phyloP scores from a whole-genome alignment of 305 asterid genomes.

The Withania somnifera region DNA sequence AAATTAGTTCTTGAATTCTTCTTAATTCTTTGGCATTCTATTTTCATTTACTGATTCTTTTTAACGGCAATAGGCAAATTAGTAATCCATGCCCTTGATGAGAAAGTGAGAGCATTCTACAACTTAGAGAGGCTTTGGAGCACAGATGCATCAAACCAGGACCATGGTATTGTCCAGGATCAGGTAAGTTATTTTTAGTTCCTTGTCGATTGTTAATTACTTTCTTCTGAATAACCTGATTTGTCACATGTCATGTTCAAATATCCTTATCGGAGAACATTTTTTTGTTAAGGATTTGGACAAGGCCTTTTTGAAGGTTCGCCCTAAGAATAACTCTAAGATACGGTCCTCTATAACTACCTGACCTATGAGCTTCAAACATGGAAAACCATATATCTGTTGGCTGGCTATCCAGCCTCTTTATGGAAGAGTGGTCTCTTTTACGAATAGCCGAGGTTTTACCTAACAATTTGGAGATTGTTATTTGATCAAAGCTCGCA shows the following conservation, averaged over 20 bases:
- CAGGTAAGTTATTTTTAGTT: constrained; percentile 25
- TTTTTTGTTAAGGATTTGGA: constrained; percentile 51
- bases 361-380: constrained; percentile 4
- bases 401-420: not conserved
- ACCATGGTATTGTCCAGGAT: constrained; percentile 1
- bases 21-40: not conserved
- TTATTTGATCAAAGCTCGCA: not conserved
- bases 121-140: constrained; percentile 78
- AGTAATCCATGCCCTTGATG: constrained; percentile 78
- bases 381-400: not conserved
- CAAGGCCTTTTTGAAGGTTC: constrained; percentile 65
- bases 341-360: constrained; percentile 34
- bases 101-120: constrained; percentile 86
- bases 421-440: not conserved
- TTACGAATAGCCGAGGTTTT: not conserved
- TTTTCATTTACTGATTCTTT: constrained; percentile 2
- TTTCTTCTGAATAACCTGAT: not conserved
- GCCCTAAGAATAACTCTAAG: constrained; percentile 78
- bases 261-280: not conserved
- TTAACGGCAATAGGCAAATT: constrained; percentile 32
- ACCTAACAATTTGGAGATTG: not conserved
- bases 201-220: not conserved
- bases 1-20: not conserved
- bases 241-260: not conserved
- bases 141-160: constrained; percentile 25